Percentiles rank a stretch among this genome's conserved stretches.
Conservation (phyloP, 1,139 yeast species). For the Candida smagusa region DNA sequence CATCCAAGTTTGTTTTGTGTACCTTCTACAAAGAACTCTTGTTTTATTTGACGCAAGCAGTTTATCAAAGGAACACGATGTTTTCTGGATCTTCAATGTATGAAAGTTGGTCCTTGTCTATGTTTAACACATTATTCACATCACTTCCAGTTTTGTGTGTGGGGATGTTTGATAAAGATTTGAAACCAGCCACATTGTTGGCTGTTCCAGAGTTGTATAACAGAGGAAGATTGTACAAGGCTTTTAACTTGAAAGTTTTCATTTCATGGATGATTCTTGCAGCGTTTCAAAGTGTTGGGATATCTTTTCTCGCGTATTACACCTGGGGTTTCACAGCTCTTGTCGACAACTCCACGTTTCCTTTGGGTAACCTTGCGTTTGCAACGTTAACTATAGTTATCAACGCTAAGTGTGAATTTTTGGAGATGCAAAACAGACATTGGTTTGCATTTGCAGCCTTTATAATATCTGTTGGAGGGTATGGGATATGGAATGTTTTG, state of each 20-base stretch:
- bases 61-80: conserved; percentile 81
- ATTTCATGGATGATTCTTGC: conserved; percentile 79
- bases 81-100: conserved; percentile 92
- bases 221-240: conserved; percentile 71
- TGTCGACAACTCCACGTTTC: conserved; percentile 73
- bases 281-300: conserved; percentile 65
- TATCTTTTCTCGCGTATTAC: conserved; percentile 64
- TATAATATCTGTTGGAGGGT: conserved; percentile 78
- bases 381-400: conserved; percentile 70
- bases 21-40: conserved; percentile 93
- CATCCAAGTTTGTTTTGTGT: conserved; percentile 86
- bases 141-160: conserved; percentile 87
- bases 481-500: conserved; percentile 80
- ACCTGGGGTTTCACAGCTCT: conserved; percentile 68
- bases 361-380: conserved; percentile 74
- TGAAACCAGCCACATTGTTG: conserved; percentile 79
- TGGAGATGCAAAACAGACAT: conserved; percentile 82
- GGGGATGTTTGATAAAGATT: conserved; percentile 94
- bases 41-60: conserved; percentile 83
- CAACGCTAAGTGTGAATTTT: conserved; percentile 71
- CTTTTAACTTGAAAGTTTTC: conserved; percentile 69
- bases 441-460: conserved; percentile 70
- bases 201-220: conserved; percentile 90
- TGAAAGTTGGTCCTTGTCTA: conserved; percentile 94
- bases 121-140: conserved; percentile 95